A percentile compares a stretch with the other conserved stretches of the same genome.
These are phyloP conservation scores for Rhodosporidiobolus odoratus DNA, from an alignment of 768 basidiomycete species.

Conservation along the genomic window DNA sequence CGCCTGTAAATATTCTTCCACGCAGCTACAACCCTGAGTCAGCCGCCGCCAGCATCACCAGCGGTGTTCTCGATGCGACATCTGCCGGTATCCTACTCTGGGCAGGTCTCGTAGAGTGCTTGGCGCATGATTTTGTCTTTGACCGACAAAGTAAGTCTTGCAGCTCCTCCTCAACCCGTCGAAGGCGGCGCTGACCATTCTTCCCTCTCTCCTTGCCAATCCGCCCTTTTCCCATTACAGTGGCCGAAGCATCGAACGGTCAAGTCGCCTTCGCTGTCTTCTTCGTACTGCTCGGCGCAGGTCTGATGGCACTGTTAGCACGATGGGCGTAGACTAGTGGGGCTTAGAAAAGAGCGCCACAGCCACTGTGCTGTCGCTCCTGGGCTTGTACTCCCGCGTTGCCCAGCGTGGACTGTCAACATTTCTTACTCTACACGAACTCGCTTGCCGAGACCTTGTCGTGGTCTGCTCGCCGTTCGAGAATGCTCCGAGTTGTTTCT, in stretches of 20 bases:
- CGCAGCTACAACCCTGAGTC: slow-evolving; percentile 72
- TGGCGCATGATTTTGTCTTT: slow-evolving; percentile 93
- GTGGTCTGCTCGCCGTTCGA: no score
- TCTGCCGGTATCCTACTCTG: slow-evolving; percentile 84
- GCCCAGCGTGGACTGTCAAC: no score
- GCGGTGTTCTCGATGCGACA: slow-evolving; percentile 75
- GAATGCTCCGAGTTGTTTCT: no score
- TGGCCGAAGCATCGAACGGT: slow-evolving; percentile 63
- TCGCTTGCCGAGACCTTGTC: no score
- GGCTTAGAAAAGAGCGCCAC: background rate
- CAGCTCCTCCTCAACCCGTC: no score
- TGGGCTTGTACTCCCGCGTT: no score
- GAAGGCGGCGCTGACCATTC: no score
- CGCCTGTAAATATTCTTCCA: no score
- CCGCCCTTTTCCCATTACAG: no score
- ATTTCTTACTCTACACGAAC: no score
- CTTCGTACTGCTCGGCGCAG: slow-evolving; percentile 77
- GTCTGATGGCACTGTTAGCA: slow-evolving; percentile 84
- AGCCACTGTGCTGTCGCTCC: no score
- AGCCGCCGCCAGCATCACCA: slow-evolving; percentile 69
- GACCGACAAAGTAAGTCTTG: slow-evolving; percentile 49
- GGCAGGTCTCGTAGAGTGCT: slow-evolving; percentile 78
- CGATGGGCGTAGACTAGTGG: slow-evolving; percentile 38
- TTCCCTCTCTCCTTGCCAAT: no score
- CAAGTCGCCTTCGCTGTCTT: slow-evolving; percentile 45